Percentiles rank a stretch among this genome's conserved stretches.
Conservation (phyloP, 768 basidiomycete species). For the Suillus occidentalis region DNA sequence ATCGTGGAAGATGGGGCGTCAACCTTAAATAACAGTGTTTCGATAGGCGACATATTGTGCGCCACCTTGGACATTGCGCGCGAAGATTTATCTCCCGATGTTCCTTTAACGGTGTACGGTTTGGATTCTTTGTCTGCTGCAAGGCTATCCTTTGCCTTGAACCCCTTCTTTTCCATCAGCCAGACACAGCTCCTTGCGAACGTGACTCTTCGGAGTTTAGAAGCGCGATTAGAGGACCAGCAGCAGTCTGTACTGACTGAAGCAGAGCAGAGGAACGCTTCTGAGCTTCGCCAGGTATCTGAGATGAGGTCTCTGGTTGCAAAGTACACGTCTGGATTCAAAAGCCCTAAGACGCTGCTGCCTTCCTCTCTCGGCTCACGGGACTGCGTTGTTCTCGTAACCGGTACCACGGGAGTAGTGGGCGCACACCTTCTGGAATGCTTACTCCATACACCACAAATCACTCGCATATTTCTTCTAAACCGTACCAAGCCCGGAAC, state of each 20-base stretch:
- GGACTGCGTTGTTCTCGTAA: conserved; percentile 25
- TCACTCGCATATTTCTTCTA: conserved; percentile 23
- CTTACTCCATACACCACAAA: conserved; percentile 3
- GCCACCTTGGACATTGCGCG: conserved; percentile 30
- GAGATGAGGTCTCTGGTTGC: neutral
- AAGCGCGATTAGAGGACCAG: neutral
- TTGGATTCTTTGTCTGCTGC: conserved; percentile 43
- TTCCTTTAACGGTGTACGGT: conserved; percentile 43
- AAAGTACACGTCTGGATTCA: conserved; percentile 1
- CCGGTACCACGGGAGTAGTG: conserved; percentile 32
- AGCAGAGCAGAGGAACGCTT: neutral
- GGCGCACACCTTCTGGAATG: conserved; percentile 21
- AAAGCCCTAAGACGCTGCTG: neutral
- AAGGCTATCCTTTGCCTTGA: conserved; percentile 35
- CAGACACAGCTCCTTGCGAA: neutral
- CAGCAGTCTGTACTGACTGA: neutral
- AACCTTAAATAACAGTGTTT: conserved; percentile 8
- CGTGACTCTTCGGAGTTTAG: neutral
- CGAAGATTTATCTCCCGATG: conserved; percentile 35
- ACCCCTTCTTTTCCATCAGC: conserved; percentile 10
- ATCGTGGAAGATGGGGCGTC: conserved; percentile 12
- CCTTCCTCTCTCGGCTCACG: neutral
- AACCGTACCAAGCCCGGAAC: conserved; percentile 19
- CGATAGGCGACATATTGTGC: conserved; percentile 17
- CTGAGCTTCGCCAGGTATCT: neutral